Percentiles rank a stretch among this genome's conserved stretches.
These are phyloP conservation scores for Hymenoscyphus albidus DNA, from an alignment of 2,329 filamentous ascomycete species.

Conservation along the genomic window DNA sequence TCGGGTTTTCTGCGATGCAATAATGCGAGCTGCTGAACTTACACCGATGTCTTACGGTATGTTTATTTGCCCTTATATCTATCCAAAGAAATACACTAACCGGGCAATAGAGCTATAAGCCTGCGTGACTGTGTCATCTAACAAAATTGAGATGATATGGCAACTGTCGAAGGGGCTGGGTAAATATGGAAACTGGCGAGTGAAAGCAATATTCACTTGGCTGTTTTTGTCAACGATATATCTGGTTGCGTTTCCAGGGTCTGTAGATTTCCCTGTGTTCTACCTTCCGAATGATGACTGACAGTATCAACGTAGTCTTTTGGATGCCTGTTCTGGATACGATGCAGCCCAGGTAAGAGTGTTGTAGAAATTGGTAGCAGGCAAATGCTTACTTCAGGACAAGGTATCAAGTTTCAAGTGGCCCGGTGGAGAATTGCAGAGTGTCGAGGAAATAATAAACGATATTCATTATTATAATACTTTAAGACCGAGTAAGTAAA, in stretches of 20 bases:
- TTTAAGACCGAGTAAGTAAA: not conserved
- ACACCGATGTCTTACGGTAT: conserved; percentile 13
- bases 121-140: conserved; percentile 13
- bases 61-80: not conserved
- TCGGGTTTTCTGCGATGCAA: conserved; percentile 18
- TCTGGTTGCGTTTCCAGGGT: conserved; percentile 13
- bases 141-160: conserved; percentile 13
- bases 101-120: conserved; percentile 14
- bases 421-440: conserved; percentile 12
- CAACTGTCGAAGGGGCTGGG: conserved; percentile 12
- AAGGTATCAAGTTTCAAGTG: conserved; percentile 12
- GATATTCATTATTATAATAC: not conserved
- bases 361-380: too few relatives aligned
- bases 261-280: not conserved
- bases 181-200: conserved; percentile 14
- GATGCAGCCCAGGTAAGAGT: conserved; percentile 6
- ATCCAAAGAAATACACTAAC: not conserved
- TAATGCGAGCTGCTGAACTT: conserved; percentile 15
- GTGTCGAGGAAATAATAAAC: not conserved
- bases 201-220: conserved; percentile 16
- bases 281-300: not conserved
- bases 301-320: conserved; percentile 5
- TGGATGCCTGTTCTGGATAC: conserved; percentile 19
- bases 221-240: conserved; percentile 17
- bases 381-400: too few relatives aligned